Evolutionary conservation across 1,139 yeast genomes (phyloP), one percentile per base, ranked within the genome.

Genomic region (Candida glucosophila): DNA sequence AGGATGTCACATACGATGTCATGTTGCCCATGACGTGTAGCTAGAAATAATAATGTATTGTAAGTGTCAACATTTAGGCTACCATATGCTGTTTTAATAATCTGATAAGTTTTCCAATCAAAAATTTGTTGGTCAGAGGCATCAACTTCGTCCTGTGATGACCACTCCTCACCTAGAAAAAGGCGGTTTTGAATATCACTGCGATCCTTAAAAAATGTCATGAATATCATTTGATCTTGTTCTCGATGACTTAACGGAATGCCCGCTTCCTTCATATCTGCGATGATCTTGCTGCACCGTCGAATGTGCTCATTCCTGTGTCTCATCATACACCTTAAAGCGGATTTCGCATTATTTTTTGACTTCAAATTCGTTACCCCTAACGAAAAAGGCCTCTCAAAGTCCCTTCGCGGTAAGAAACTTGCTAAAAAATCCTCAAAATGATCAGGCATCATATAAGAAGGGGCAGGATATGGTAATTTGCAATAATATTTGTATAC

Each of bases 401-500:
- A 49, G 25, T 41, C 38, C 10, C 53, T 31, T 17, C 34, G 36
- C 4, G 31, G 25, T 5, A 56, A 35, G 27, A 63, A 51, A 18
- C 37, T 38, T 3, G 39, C 30, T 13, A 69, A 31, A 18, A 70
- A 49, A 6, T 47, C 50, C 31, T 66, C 63, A 18, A 68, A 44
- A 35, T 67, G 66, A 6, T 41, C 34, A 4, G 57, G 49, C 4
- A 42, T 32, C 24, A 66, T 41, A 28, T 52, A 50, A 4, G 47
- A 36, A 4, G 64, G 58, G 12, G 47, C 52, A 6, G 65, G 60
- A 3, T 35, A 27, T 1, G 70, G 68, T 8, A 65, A 39, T 6
- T 48, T 43, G 14, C 46, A 34, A 36, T 60, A 67, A n/a, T 55
- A 43, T 14, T 44, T 40, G 32, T 37, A 61, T 6, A 65, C 39